Conservation (phyloP, 352 stramenopile genomes). For the Blastocystis sp. region DNA sequence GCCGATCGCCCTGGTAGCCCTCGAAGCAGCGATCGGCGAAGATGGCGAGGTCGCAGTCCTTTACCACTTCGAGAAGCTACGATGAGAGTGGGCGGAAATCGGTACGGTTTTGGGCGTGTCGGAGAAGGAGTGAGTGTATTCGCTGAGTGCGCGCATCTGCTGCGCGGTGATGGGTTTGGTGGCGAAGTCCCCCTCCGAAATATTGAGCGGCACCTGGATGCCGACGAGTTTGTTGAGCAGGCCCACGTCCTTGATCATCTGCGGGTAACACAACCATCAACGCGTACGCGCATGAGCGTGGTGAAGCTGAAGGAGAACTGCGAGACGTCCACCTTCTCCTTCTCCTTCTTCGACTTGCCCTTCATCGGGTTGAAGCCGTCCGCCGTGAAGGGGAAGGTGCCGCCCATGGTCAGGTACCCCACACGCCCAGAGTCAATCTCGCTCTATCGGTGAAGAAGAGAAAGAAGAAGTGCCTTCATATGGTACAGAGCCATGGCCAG, state of each 20-base stretch:
- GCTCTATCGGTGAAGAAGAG: neutral
- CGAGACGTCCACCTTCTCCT: slow-evolving; percentile 12
- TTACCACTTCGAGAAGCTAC: slow-evolving; percentile 49
- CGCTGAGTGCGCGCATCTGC: neutral
- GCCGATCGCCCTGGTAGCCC: slow-evolving; percentile 5
- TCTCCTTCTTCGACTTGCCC: neutral
- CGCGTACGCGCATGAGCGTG: slow-evolving; percentile 26
- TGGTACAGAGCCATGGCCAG: slow-evolving; percentile 58
- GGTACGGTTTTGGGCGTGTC: neutral
- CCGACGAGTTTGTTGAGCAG: slow-evolving; percentile 34
- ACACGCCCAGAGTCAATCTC: slow-evolving; percentile 28
- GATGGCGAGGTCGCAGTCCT: slow-evolving; percentile 26
- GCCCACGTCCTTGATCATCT: slow-evolving; percentile 62
- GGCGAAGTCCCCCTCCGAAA: slow-evolving; percentile 1
- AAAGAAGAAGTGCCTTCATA: neutral
- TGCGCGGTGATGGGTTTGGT: neutral
- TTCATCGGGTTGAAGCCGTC: slow-evolving; percentile 28
- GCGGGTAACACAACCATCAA: neutral
- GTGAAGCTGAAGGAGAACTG: slow-evolving; percentile 49
- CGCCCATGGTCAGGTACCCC: slow-evolving; percentile 15
- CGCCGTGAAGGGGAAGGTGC: slow-evolving; percentile 59
- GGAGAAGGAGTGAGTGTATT: neutral
- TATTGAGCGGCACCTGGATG: slow-evolving; percentile 53
- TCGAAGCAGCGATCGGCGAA: slow-evolving; percentile 61
- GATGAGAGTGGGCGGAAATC: neutral